phyloP scores from a whole-genome alignment of 805 yeast species.

The Ogataea salicorniae region DNA sequence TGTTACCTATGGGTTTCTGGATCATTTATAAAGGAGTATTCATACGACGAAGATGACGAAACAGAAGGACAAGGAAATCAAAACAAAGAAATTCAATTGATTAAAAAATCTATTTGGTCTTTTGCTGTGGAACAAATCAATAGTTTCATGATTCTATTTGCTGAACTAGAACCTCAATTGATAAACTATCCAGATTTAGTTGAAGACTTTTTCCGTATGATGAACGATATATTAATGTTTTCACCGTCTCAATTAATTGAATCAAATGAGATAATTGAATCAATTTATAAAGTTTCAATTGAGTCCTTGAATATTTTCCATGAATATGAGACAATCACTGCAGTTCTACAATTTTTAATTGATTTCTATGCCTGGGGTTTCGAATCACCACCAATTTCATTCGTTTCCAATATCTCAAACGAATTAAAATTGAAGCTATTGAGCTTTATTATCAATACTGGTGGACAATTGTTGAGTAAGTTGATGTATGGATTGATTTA shows the following conservation, averaged over 20 bases:
- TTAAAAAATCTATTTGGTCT: constrained; percentile 61
- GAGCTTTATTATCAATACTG: constrained; percentile 46
- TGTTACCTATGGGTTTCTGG: constrained; percentile 92
- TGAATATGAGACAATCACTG: constrained; percentile 65
- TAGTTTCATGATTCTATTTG: constrained; percentile 47
- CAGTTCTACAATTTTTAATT: constrained; percentile 70
- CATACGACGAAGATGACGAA: constrained; percentile 39
- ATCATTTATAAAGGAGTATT: constrained; percentile 67
- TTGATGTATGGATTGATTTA: constrained; percentile 64
- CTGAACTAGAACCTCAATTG: constrained; percentile 19
- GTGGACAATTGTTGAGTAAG: constrained; percentile 48
- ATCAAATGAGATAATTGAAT: constrained; percentile 41
- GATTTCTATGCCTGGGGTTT: constrained; percentile 86
- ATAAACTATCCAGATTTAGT: constrained; percentile 56
- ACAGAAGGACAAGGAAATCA: constrained; percentile 16
- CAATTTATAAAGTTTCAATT: constrained; percentile 55
- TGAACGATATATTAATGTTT: constrained; percentile 71
- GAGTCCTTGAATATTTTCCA: constrained; percentile 46
- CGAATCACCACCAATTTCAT: constrained; percentile 72
- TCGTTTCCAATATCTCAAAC: constrained; percentile 51
- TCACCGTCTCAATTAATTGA: constrained; percentile 53
- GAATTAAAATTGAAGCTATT: constrained; percentile 44
- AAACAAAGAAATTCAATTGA: constrained; percentile 2
- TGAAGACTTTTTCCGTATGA: constrained; percentile 83
- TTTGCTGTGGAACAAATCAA: constrained; percentile 66